Evolutionary conservation across 371 early-diverging fungal species (phyloP), one percentile per base, ranked within the genome.

Genomic region (Syncephalis plumigaleata): DNA sequence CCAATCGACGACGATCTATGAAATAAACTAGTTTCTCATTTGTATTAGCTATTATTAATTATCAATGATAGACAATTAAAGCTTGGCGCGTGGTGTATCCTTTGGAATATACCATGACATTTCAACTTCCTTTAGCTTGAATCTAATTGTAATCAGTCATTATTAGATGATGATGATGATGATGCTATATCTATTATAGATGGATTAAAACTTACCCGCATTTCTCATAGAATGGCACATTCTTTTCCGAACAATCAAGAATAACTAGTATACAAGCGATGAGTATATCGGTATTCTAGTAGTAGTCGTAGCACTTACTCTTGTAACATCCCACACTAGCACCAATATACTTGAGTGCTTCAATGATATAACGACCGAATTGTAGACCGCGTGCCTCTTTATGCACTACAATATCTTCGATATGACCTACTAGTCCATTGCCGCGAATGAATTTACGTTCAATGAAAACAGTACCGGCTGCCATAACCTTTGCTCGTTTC

Each of bases 391-490:
- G 92, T 61, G 89, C 84, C n/a, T 83, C 80, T 50, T 75, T 71
- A 50, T 83, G 78, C 13, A 94, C 91, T 31, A 93, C 97, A 62
- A 98, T 92, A 58, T 96, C 97, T 60, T 85, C 81, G 48, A 87
- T 86, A 44, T 85, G 85, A 2, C 81, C 94, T 23, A 76, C 90
- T 42, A 80, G 61, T 11, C 91, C 96, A 53, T 81, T 82, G 50
- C 70, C 65, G 48, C 87, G 81, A 23, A 95, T 75, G 56, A 98
- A 93, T 70, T 99, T 99, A 52, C 86, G 81, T 63, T 99, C 99
- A 24, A 92, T 77, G 25, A 98, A 59, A 45, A 98, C 65, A 13
- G 96, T 92, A 26, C 97, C 98, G n/a, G 86, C 79, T 2, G 87
- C 98, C 24, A 89, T 86, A 36, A 98, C 76, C 23, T 61, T 53